phyloP scores from a whole-genome alignment of 805 yeast genomes.

The Isabelozyma heimii region DNA sequence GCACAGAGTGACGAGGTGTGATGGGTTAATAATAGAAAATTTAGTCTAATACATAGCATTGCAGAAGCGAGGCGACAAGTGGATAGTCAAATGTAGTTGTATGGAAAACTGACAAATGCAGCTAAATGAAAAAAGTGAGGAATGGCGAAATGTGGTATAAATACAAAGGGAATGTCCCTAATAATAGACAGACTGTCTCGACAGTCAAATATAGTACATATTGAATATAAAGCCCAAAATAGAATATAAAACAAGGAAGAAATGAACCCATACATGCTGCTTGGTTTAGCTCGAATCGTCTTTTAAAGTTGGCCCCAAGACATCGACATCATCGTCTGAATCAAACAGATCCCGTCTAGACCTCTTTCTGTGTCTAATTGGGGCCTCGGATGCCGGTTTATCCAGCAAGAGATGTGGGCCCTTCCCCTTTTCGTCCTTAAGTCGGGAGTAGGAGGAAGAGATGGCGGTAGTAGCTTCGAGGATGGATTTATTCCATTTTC shows the following conservation, averaged over 20 bases:
- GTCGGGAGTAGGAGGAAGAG: neutral
- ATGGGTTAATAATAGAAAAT: too few relatives aligned
- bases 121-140: too few relatives aligned
- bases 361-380: conserved; percentile 8
- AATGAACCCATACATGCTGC: neutral
- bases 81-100: too few relatives aligned
- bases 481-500: conserved; percentile 38
- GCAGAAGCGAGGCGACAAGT: too few relatives aligned
- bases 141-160: too few relatives aligned
- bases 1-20: too few relatives aligned
- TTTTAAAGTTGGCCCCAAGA: neutral
- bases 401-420: neutral
- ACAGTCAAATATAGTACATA: too few relatives aligned
- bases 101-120: too few relatives aligned
- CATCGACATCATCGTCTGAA: conserved; percentile 10
- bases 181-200: too few relatives aligned
- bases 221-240: too few relatives aligned
- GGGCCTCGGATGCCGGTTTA: neutral
- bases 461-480: neutral
- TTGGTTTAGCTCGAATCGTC: conserved; percentile 3
- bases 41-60: too few relatives aligned
- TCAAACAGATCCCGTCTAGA: conserved; percentile 14
- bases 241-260: neutral
- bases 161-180: too few relatives aligned
- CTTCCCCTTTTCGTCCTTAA: neutral